A percentile compares a stretch with the other conserved stretches of the same genome.
Conservation (phyloP, 176 grass and related monocot species). For the Triticum turgidum region DNA sequence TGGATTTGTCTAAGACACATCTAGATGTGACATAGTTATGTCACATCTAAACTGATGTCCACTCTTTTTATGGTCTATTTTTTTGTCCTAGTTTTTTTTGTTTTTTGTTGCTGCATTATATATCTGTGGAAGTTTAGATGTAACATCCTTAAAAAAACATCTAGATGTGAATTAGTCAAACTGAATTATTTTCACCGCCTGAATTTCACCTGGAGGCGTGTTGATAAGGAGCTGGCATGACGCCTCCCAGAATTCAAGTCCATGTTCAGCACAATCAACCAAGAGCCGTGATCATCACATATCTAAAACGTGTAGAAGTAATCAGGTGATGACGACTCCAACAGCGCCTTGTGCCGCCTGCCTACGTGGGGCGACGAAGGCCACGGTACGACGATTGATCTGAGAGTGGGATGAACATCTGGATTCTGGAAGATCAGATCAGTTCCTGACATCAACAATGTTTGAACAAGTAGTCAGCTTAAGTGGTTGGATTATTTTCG, state of each 20-base stretch:
- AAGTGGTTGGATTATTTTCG: neutral
- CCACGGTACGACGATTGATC: slow-evolving; percentile 33
- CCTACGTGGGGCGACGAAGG: slow-evolving; percentile 19
- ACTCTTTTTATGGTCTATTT: too few species aligned
- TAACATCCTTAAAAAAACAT: too few species aligned
- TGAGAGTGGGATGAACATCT: neutral
- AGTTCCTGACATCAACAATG: slow-evolving; percentile 16
- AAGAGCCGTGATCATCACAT: slow-evolving; percentile 9
- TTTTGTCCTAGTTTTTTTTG: too few species aligned
- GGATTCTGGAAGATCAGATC: slow-evolving; percentile 1
- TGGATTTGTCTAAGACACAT: too few species aligned
- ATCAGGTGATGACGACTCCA: slow-evolving; percentile 10
- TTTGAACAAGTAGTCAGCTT: slow-evolving; percentile 26
- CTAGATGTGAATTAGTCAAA: too few species aligned
- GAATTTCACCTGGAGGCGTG: too few species aligned
- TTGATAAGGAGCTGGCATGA: neutral
- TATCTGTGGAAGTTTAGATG: too few species aligned
- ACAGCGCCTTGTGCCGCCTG: neutral
- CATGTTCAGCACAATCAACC: neutral
- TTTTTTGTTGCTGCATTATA: too few species aligned
- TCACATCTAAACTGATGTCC: too few species aligned
- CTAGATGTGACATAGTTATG: too few species aligned
- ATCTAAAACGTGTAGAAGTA: neutral
- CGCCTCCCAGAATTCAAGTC: neutral
- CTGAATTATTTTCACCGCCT: too few species aligned